Evolutionary conservation across 345 rosid species (phyloP).

Genomic region (Limnanthes douglasii): DNA sequence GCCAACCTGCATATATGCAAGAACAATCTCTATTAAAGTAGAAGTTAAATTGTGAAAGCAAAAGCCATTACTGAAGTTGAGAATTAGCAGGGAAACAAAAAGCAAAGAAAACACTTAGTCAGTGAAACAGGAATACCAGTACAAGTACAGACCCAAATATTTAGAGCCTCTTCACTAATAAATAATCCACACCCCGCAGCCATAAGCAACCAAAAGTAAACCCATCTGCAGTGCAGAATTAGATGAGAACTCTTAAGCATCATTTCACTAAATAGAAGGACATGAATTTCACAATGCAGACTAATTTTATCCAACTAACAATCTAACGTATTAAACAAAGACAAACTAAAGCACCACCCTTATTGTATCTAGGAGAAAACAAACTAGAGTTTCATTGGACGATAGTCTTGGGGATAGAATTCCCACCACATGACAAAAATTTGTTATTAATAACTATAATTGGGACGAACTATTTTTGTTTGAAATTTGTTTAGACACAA

Average conservation of each 20-base stretch:
- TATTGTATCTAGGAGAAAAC: no score
- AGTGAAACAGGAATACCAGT: constrained; percentile 46
- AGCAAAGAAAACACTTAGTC: constrained; percentile 3
- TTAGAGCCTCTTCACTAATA: constrained; percentile 84
- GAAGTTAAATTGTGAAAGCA: no score
- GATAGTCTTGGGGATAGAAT: no score
- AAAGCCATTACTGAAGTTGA: no score
- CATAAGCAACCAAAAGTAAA: constrained; percentile 92
- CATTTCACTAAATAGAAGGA: neutral
- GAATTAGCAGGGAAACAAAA: neutral
- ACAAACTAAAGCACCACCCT: no score
- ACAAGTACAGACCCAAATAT: constrained; percentile 84
- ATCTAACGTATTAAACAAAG: neutral
- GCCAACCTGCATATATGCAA: constrained; percentile 39
- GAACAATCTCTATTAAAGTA: neutral
- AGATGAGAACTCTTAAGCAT: constrained; percentile 6
- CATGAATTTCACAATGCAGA: neutral
- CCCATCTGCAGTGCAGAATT: constrained; percentile 38
- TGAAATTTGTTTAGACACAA: no score
- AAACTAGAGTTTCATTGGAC: no score
- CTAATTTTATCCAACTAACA: neutral
- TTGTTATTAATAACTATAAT: no score
- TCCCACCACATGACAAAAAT: no score
- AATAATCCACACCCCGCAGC: constrained; percentile 87
- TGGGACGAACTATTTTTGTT: no score